Evolutionary conservation across 31 red algal species (phyloP), one percentile per base, ranked within the genome.

Genomic region (Asparagopsis taxiformis): DNA sequence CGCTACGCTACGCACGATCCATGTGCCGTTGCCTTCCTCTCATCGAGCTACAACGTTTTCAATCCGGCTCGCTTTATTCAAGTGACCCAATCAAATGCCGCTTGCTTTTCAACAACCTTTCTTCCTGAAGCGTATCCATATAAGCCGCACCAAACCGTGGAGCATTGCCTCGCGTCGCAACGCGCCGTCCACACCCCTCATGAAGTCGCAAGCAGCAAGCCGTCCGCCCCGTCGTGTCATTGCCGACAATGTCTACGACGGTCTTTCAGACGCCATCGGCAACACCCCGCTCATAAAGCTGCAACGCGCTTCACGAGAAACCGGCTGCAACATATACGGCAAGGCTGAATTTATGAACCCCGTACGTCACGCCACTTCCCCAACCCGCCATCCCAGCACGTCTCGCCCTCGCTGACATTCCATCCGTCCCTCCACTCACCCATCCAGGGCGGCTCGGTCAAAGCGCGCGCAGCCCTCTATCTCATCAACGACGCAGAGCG

Each of bases 231-330:
- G 70, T 21, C 67, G 70, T 32, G 38, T 77, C 22, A n/a, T 90
- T 32, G 41, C 52, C 43, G 53, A 85, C 58, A 85, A 85, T 48
- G 80, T 92, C 5, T 86, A 86, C 72, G 71, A 80, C n/a, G 75
- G 69, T 21, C 34, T 94, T 41, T 35, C 48, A 51, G 91, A 94
- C 35, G 83, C 83, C 58, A 74, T 94, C 43, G 91, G 91, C 56
- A 94, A 94, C 62, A 94, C 91, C 38, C 91, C 91, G 17, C 82
- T 94, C 61, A 88, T 94, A 59, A 55, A 65, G 51, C 55, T 93
- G 55, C 51, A 70, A 28, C 58, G 68, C 31, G 83, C 90, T 6
- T 93, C 90, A 21, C 55, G 49, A 1, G 39, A 69, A 3, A 93
- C 90, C 9, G 62, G 83, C 25, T 93, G 90, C 90, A 73, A 79